phyloP scores from a whole-genome alignment of 192 early-diverging fungal species.

The Mortierella hygrophila region DNA sequence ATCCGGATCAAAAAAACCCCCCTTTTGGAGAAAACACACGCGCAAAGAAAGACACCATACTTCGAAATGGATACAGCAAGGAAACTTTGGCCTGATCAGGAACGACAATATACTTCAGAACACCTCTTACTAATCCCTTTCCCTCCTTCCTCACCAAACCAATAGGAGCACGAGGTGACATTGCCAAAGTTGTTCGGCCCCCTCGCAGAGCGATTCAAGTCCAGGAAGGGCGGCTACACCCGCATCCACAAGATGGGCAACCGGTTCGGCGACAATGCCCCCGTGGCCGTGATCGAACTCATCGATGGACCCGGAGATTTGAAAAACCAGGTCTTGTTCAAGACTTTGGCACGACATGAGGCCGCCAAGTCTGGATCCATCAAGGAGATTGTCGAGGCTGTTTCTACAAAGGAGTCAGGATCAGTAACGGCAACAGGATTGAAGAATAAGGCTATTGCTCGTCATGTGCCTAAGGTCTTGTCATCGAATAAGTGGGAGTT shows the following conservation, averaged over 20 bases:
- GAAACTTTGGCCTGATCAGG: not conserved
- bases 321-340: conserved; percentile 64
- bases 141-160: not conserved
- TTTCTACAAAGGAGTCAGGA: no score
- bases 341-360: conserved; percentile 60
- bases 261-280: conserved; percentile 86
- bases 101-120: not conserved
- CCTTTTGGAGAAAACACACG: not conserved
- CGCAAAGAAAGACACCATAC: not conserved
- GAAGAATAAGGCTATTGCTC: conserved; percentile 33
- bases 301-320: conserved; percentile 88
- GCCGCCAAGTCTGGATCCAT: conserved; percentile 25
- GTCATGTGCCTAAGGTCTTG: conserved; percentile 50
- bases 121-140: not conserved
- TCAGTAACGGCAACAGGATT: conserved; percentile 1
- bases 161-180: conserved; percentile 74
- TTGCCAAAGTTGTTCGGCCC: conserved; percentile 87
- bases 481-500: conserved; percentile 52
- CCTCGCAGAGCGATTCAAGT: conserved; percentile 85
- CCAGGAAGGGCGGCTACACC: conserved; percentile 88
- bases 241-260: conserved; percentile 85
- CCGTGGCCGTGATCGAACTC: conserved; percentile 92
- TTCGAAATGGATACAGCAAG: not conserved
- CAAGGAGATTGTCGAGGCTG: conserved; percentile 30
- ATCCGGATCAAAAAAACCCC: not conserved